phyloP scores from a whole-genome alignment of 2,329 filamentous ascomycete species.

The Trichoderma koningiopsis region DNA sequence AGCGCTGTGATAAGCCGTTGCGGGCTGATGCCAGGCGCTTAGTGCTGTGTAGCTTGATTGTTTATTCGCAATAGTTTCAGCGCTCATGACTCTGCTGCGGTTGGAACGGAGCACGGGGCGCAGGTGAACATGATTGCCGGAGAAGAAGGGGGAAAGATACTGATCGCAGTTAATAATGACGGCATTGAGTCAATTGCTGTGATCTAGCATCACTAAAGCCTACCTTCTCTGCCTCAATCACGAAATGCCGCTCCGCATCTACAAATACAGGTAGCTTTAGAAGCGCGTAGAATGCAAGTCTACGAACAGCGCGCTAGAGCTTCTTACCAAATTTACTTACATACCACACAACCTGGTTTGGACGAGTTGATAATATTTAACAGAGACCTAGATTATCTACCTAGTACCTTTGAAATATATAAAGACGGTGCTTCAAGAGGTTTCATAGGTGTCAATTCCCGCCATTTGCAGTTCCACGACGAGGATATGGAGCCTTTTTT shows the following conservation, averaged over 20 bases:
- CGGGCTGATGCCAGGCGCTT: slow-evolving; percentile 4
- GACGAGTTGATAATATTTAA: background rate
- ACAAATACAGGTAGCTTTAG: background rate
- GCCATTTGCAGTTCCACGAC: no score
- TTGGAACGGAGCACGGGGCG: background rate
- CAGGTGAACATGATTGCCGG: background rate
- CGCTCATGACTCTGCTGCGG: background rate
- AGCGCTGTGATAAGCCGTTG: slow-evolving; percentile 11
- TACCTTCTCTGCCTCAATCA: background rate
- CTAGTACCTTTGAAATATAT: no score
- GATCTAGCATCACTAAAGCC: background rate
- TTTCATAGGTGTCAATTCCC: no score
- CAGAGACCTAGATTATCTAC: no score
- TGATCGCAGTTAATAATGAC: background rate
- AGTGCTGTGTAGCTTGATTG: slow-evolving; percentile 1
- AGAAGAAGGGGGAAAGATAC: background rate
- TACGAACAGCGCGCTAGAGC: background rate
- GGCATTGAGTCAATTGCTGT: background rate
- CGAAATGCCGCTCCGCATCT: background rate
- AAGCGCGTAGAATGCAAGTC: background rate
- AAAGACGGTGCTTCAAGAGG: no score
- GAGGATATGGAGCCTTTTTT: no score
- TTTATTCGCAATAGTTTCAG: background rate
- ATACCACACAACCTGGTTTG: background rate
- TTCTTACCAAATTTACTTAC: background rate